Base-by-base conservation (phyloP, 257 asterid genomes). In the Orobanche coerulescens region DNA sequence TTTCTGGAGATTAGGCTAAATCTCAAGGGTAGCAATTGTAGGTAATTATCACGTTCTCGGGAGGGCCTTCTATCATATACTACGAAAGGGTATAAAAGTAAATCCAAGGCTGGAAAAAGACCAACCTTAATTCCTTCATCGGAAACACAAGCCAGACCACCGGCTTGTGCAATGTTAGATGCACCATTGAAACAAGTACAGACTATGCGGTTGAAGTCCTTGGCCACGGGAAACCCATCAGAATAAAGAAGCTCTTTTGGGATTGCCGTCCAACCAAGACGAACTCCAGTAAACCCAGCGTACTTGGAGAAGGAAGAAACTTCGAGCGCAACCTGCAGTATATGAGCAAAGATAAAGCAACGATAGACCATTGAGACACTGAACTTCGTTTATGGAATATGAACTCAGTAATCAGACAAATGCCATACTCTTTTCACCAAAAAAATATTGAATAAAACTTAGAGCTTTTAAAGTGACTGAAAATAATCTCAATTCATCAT, bases 221-320 rank as follows among this genome's bases (percentile, higher is more conserved):
- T 88, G 22, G 91, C 94, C 53, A 92, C 81, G 0, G 97, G 88
- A 71, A 92, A 88, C 37, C 96, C 98, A 76, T 93, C 95, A 16
- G 94, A 86, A 57, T 79, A 93, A 48, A 75, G 71, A 60, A 93
- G 98, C 64, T 79, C 84, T 68, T 89, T 89, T 2, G 95, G 95
- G 64, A 93, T 71, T 23, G 94, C 96, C 0, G 98, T 93, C 97
- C 98, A 93, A 59, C 98, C 98, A 43, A 93, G 83, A 52, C 97
- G 97, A 61, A 93, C 98, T 25, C 98, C 97, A 18, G 97, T 93
- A 76, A 93, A 93, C 18, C 98, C 97, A 33, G 97, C 97, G 55
- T 89, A 86, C 73, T 93, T 93, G 20, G 98, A 93, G 61, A 89
- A 93, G 24, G 98, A 93, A 62, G 98, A 93, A 62, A 90, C 94